These are phyloP conservation scores for Fusarium pseudocircinatum DNA, from an alignment of 2,329 filamentous ascomycete species.

Conservation along the genomic window DNA sequence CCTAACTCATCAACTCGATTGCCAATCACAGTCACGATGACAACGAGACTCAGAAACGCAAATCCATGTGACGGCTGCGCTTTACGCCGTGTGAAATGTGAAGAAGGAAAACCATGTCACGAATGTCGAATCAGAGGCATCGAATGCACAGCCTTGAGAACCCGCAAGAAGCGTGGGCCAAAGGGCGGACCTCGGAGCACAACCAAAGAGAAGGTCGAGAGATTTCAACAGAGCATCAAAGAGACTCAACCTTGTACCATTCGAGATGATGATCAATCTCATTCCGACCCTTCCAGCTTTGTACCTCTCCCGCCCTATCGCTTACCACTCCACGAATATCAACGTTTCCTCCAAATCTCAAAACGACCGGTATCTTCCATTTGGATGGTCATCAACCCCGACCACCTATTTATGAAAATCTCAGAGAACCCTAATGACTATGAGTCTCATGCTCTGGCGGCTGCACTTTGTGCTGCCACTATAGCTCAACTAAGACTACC, in stretches of 20 bases:
- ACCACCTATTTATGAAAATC: constrained; percentile 31
- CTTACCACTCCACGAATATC: constrained; percentile 33
- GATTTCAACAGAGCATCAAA: constrained; percentile 27
- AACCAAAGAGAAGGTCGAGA: constrained; percentile 26
- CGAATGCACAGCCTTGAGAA: constrained; percentile 22
- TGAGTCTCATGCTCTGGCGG: constrained; percentile 39
- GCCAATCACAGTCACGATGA: constrained; percentile 6
- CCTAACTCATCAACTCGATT: background rate
- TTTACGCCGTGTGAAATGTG: constrained; percentile 28
- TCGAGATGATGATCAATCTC: no score
- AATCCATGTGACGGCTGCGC: constrained; percentile 34
- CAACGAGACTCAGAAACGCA: constrained; percentile 25
- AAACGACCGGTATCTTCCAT: constrained; percentile 30
- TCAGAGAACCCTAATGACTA: constrained; percentile 18
- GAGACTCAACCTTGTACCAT: background rate
- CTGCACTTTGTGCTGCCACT: constrained; percentile 40
- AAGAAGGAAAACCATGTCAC: constrained; percentile 27
- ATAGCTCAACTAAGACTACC: constrained; percentile 42
- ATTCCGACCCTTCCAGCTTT: background rate
- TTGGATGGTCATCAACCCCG: constrained; percentile 39
- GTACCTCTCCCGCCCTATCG: constrained; percentile 14
- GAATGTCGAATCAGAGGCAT: constrained; percentile 30
- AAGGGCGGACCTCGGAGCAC: constrained; percentile 28
- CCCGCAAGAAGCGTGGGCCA: constrained; percentile 28
- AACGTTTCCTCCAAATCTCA: constrained; percentile 33